phyloP scores from a whole-genome alignment of 1,284 basidiomycete species.

The Ustilago bromivora region DNA sequence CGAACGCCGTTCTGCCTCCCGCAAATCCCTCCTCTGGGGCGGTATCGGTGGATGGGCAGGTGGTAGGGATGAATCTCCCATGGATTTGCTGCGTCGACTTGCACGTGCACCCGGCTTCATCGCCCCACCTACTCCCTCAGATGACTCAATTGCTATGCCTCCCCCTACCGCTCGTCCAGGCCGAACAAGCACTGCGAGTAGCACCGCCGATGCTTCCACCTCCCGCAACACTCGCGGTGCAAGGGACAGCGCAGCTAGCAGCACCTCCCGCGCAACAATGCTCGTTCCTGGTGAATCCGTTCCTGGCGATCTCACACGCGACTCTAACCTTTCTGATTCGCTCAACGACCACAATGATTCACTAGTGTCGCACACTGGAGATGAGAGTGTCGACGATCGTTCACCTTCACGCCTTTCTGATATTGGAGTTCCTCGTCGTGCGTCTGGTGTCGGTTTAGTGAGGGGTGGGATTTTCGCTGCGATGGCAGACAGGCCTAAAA shows the following conservation, averaged over 20 bases:
- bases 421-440: constrained; percentile 41
- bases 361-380: constrained; percentile 6
- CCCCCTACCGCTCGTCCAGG: constrained; percentile 23
- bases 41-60: constrained; percentile 53
- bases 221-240: constrained; percentile 14
- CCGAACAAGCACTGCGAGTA: constrained; percentile 26
- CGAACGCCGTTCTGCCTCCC: constrained; percentile 24
- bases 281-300: constrained; percentile 47
- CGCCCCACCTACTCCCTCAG: constrained; percentile 38
- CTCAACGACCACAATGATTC: constrained; percentile 9
- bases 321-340: constrained; percentile 40
- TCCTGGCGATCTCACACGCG: constrained; percentile 51
- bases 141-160: constrained; percentile 45
- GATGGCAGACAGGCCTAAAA: constrained; percentile 34
- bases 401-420: constrained; percentile 37
- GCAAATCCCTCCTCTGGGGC: constrained; percentile 48
- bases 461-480: constrained; percentile 50
- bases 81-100: constrained; percentile 48
- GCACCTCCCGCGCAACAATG: constrained; percentile 32
- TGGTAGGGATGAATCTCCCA: constrained; percentile 52
- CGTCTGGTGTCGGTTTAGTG: constrained; percentile 27
- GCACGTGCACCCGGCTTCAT: constrained; percentile 50
- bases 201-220: constrained; percentile 19
- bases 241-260: constrained; percentile 27
- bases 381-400: constrained; percentile 26